Conservation (phyloP, 1,284 basidiomycete species). For the Amylostereum chailletii region DNA sequence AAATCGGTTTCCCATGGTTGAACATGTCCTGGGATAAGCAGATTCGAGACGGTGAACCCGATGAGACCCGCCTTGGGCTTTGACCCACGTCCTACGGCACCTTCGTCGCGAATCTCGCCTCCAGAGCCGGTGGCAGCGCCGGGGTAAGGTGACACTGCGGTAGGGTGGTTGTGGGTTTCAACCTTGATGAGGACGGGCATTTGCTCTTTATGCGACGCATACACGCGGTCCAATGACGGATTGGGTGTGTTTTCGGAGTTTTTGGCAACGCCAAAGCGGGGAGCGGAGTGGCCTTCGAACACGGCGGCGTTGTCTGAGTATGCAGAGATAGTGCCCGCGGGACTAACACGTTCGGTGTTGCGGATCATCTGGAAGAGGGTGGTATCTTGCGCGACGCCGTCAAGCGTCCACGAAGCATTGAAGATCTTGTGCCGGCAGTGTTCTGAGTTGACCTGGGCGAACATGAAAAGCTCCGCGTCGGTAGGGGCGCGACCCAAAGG, state of each 20-base stretch:
- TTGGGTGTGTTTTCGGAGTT: slow-evolving; percentile 25
- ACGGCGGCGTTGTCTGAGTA: slow-evolving; percentile 99
- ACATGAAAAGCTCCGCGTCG: slow-evolving; percentile 99
- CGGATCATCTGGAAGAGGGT: slow-evolving; percentile 98
- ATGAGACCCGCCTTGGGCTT: slow-evolving; percentile 94
- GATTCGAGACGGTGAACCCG: slow-evolving; percentile 94
- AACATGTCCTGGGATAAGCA: slow-evolving; percentile 79
- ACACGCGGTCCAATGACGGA: slow-evolving; percentile 31
- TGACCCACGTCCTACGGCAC: slow-evolving; percentile 90
- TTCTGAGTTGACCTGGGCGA: slow-evolving; percentile 99
- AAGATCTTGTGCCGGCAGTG: slow-evolving; percentile 99
- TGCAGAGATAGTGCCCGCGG: slow-evolving; percentile 83
- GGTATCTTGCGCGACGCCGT: slow-evolving; percentile 57
- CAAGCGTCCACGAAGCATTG: slow-evolving; percentile 94
- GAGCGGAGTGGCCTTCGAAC: slow-evolving; percentile 70
- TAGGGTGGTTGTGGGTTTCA: slow-evolving; percentile 99
- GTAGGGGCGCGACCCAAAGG: slow-evolving; percentile 78
- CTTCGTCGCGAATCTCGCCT: slow-evolving; percentile 97
- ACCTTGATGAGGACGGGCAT: slow-evolving; percentile 96
- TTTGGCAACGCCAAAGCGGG: slow-evolving; percentile 69
- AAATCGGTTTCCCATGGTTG: slow-evolving; percentile 93
- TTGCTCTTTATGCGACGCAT: slow-evolving; percentile 55
- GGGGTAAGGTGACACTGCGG: slow-evolving; percentile 95
- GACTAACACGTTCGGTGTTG: slow-evolving; percentile 83
- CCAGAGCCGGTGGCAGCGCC: slow-evolving; percentile 97